Conservation (phyloP, 331 rosid genomes). For the Stylosanthes scabra region DNA sequence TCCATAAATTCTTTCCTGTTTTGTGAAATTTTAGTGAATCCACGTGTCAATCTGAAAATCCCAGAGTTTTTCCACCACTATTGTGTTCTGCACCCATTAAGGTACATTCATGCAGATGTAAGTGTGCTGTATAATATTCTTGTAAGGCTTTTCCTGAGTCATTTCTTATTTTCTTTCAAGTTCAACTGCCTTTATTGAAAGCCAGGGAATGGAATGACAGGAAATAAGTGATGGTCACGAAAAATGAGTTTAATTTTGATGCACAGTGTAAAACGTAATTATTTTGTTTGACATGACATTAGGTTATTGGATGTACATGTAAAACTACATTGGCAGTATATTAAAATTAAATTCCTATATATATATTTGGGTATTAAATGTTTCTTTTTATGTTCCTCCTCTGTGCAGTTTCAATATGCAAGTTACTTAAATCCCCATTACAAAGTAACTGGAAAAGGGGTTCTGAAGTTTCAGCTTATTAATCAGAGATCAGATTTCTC, state of each 20-base stretch:
- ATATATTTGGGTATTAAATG: conserved; percentile 24
- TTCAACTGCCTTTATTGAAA: conserved; percentile 12
- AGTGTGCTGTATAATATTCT: too few relatives aligned
- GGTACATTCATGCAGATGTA: conserved; percentile 55
- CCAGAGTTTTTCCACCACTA: conserved; percentile 59
- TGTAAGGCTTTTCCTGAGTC: conserved; percentile 4
- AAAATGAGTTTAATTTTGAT: too few relatives aligned
- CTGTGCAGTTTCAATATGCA: conserved; percentile 78
- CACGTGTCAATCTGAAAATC: conserved; percentile 64
- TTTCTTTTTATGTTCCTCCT: conserved; percentile 39
- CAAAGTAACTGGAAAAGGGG: conserved; percentile 64
- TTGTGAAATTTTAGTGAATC: conserved; percentile 61
- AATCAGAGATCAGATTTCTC: conserved; percentile 95
- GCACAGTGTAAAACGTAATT: too few relatives aligned
- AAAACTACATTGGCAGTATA: too few relatives aligned
- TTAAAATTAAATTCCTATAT: too few relatives aligned
- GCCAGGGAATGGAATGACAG: conserved; percentile 4
- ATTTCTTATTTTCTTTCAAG: conserved; percentile 29
- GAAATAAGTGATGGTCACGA: conserved; percentile 14
- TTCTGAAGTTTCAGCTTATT: conserved; percentile 71
- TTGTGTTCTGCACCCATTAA: conserved; percentile 86
- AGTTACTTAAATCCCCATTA: conserved; percentile 64
- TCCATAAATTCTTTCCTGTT: too few relatives aligned
- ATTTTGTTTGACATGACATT: too few relatives aligned
- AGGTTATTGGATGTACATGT: too few relatives aligned